Evolutionary conservation across 2,329 filamentous ascomycete genomes (phyloP), one percentile per base, ranked within the genome.

Genomic region (Drechslera avenae): DNA sequence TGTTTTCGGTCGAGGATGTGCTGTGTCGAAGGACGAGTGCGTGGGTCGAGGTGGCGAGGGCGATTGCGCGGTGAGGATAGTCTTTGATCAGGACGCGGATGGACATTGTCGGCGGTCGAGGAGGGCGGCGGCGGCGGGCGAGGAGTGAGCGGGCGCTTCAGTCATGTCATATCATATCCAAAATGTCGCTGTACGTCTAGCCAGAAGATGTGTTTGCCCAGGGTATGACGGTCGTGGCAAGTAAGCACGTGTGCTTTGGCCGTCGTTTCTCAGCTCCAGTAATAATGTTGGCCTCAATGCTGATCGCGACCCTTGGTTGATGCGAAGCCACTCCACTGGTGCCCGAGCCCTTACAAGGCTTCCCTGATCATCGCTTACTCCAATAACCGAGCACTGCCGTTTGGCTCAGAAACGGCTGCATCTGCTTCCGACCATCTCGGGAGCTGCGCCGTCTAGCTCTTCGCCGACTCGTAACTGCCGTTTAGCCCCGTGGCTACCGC

Each of bases 31-130:
- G 90, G 60, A 96, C 87, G 63, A 97, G 82, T 67, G 87, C 88
- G 74, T 96, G 88, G 16, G 86, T 83, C 33, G 86, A 78, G 23
- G 91, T 92, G 31, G 88, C 87, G 60, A 97, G 86, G 59, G 91
- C 91, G 72, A 97, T 91, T 60, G 91, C 89, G 60, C 93, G 89
- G 71, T 91, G 86, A 61, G 91, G 91, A 69, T 90, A 85, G 70
- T 97, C 91, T 77, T 89, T 89, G 73, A 96, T 86, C 66, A 94
- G 83, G 54, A 96, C 85, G 66, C 88, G 87, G 76, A 91, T 88
- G 52, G 68, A 71, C 69, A 73, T 73, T 62, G 65, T 68, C 42
- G 54, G 52, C 32, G 50, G 59, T 54, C 42, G 52, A 50, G 34
- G 54, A n/a, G n/a, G n/a, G n/a, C n/a, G n/a, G n/a, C n/a, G n/a